Evolutionary conservation across 176 grass and related monocot genomes (phyloP).

Genomic region (Musa beccarii): DNA sequence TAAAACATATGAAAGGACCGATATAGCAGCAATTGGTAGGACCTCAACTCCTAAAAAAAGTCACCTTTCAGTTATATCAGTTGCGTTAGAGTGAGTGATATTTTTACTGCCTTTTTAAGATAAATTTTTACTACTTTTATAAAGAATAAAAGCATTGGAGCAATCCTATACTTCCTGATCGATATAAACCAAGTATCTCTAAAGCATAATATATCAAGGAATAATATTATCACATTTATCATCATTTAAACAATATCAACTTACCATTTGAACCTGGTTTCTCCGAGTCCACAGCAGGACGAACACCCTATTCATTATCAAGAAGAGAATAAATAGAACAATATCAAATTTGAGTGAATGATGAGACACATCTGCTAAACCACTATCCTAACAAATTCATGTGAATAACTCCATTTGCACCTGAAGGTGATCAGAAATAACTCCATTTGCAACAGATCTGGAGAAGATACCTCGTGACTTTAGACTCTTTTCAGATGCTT

Average conservation of each 20-base stretch:
- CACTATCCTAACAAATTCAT: neutral
- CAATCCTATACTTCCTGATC: no score
- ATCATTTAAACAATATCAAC: slow-evolving; percentile 13
- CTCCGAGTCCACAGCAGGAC: slow-evolving; percentile 52
- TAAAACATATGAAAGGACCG: neutral
- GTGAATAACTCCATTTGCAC: slow-evolving; percentile 24
- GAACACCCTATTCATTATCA: slow-evolving; percentile 41
- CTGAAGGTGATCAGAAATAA: slow-evolving; percentile 67
- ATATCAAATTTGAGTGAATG: neutral
- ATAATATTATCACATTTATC: neutral
- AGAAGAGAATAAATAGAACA: neutral
- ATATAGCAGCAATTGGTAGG: neutral
- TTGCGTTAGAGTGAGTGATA: no score
- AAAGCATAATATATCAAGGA: neutral
- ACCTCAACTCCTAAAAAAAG: no score
- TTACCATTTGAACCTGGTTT: slow-evolving; percentile 83
- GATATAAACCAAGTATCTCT: neutral
- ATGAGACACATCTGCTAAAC: neutral
- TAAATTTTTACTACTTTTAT: no score
- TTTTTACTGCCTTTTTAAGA: no score
- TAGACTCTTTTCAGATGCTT: slow-evolving; percentile 59
- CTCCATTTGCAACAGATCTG: slow-evolving; percentile 75
- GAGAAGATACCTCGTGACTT: slow-evolving; percentile 56
- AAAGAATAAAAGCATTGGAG: no score
- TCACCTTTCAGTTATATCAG: no score